Percentiles rank a stretch among this genome's conserved stretches.
phyloP scores from a whole-genome alignment of 495 filamentous ascomycete genomes.

The Aspergillus indologenus region DNA sequence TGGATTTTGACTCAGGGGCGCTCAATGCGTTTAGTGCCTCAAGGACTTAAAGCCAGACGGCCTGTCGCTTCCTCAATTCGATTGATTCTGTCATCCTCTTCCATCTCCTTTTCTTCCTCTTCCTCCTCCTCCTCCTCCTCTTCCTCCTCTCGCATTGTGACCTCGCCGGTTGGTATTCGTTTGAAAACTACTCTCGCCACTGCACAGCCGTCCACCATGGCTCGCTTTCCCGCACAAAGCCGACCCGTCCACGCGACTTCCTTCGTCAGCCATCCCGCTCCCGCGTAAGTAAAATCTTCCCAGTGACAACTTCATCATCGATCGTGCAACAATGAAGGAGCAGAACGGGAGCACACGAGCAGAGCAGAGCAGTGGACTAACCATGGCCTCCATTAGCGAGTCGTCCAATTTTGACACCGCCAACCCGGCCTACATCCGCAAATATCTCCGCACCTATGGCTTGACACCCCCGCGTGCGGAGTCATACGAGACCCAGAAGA shows the following conservation, averaged over 20 bases:
- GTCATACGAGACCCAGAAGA: constrained; percentile 63
- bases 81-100: constrained; percentile 17
- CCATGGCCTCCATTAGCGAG: constrained; percentile 23
- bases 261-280: constrained; percentile 35
- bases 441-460: constrained; percentile 67
- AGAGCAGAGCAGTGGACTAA: background rate
- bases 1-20: constrained; percentile 36
- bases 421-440: constrained; percentile 61
- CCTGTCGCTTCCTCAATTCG: constrained; percentile 24
- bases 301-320: too few relatives aligned
- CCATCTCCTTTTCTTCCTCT: constrained; percentile 20
- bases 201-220: constrained; percentile 37
- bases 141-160: constrained; percentile 1
- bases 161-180: constrained; percentile 5
- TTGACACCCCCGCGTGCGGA: constrained; percentile 69
- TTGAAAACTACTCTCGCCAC: constrained; percentile 21
- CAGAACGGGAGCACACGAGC: background rate
- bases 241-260: constrained; percentile 41
- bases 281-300: constrained; percentile 40
- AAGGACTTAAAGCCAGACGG: constrained; percentile 37
- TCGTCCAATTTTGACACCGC: constrained; percentile 57
- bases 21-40: constrained; percentile 29
- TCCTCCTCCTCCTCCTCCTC: constrained; percentile 12
- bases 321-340: background rate
- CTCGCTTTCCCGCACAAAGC: constrained; percentile 42